Conservation (phyloP, 306 rosid genomes). For the Cicer bijugum region DNA sequence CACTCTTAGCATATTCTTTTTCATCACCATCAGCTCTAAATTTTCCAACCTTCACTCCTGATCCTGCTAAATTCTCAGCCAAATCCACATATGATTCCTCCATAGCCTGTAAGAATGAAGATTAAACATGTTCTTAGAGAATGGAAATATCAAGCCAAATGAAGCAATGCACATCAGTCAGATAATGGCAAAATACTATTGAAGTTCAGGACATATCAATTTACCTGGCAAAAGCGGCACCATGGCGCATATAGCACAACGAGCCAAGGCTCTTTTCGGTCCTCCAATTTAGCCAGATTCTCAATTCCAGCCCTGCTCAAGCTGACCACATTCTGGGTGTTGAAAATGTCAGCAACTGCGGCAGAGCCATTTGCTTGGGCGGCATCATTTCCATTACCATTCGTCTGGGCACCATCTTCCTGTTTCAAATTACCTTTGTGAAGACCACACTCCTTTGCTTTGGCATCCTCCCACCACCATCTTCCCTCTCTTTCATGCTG, state of each 20-base stretch:
- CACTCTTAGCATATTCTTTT: slow-evolving; percentile 78
- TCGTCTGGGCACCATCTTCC: slow-evolving; percentile 51
- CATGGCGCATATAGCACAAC: slow-evolving; percentile 98
- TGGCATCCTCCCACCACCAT: slow-evolving; percentile 99
- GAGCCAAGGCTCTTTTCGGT: slow-evolving; percentile 83
- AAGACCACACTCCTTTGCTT: slow-evolving; percentile 98
- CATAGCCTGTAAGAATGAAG: slow-evolving; percentile 67
- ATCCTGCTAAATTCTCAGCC: slow-evolving; percentile 77
- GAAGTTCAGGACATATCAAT: neutral
- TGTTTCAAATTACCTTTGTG: slow-evolving; percentile 91
- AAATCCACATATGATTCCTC: slow-evolving; percentile 78
- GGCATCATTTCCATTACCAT: slow-evolving; percentile 60
- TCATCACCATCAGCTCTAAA: slow-evolving; percentile 94
- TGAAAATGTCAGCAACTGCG: slow-evolving; percentile 63
- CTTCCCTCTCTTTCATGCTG: slow-evolving; percentile 99
- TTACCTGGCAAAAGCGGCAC: slow-evolving; percentile 96
- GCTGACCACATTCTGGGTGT: slow-evolving; percentile 63
- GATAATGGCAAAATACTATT: neutral
- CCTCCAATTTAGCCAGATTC: slow-evolving; percentile 68
- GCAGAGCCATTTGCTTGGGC: slow-evolving; percentile 52
- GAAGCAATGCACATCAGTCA: neutral
- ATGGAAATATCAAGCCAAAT: slow-evolving; percentile 13
- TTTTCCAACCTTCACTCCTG: slow-evolving; percentile 92
- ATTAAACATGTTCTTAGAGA: slow-evolving; percentile 1
- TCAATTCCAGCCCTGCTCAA: slow-evolving; percentile 82